Evolutionary conservation across 805 yeast genomes (phyloP).

Genomic region (Yarrowia divulgata): DNA sequence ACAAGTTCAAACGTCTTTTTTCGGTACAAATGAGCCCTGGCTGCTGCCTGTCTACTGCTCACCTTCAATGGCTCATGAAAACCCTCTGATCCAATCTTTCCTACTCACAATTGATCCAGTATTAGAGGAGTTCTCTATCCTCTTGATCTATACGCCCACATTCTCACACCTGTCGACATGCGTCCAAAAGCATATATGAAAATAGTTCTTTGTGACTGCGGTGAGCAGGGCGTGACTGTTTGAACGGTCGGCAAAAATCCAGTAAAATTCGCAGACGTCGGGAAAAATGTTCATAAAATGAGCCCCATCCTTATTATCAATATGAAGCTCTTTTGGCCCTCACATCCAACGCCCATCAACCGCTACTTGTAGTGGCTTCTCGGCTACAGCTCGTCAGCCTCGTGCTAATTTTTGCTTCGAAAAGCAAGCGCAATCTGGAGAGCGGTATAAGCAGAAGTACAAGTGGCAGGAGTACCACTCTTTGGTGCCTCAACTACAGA

Average conservation of each 20-base stretch:
- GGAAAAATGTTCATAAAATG: not conserved
- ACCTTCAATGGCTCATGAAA: no score
- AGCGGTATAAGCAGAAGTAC: slow-evolving; percentile 1
- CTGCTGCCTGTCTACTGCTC: no score
- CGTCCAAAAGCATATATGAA: slow-evolving; percentile 9
- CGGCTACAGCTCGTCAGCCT: slow-evolving; percentile 3
- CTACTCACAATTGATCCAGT: no score
- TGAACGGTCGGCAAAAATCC: not conserved
- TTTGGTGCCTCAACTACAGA: no score
- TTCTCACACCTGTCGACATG: slow-evolving; percentile 15
- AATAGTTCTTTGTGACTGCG: not conserved
- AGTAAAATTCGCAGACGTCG: not conserved
- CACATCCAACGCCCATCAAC: not conserved
- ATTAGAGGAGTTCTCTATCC: not conserved
- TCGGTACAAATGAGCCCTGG: no score
- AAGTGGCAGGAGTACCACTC: not conserved
- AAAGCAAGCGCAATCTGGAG: slow-evolving; percentile 6
- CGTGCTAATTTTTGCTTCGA: slow-evolving; percentile 5
- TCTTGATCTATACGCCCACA: slow-evolving; percentile 16
- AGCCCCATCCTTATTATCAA: not conserved
- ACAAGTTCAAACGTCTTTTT: no score
- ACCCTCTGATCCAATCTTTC: no score
- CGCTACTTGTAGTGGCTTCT: not conserved
- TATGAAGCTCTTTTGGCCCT: no score
- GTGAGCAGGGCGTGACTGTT: not conserved